Percentiles rank a stretch among this genome's conserved stretches.
These are phyloP conservation scores for Hypoxylon sp. DNA, from an alignment of 2,329 filamentous ascomycete genomes.

Conservation along the genomic window DNA sequence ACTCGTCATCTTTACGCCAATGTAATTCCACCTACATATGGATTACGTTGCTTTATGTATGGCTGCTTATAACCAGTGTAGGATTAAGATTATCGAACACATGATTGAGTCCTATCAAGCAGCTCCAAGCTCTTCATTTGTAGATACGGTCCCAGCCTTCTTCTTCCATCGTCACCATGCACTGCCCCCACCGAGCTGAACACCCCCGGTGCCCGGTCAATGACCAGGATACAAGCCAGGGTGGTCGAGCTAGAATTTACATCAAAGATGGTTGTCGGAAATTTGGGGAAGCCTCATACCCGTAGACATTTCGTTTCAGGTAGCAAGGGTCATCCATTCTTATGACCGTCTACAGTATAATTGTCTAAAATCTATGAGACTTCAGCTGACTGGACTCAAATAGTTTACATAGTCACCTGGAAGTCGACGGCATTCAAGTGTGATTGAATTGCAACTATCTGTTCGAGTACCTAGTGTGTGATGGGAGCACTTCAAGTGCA, in stretches of 20 bases:
- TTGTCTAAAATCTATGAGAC: neutral
- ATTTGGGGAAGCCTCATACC: neutral
- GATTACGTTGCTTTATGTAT: neutral
- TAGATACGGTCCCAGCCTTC: conserved; percentile 1
- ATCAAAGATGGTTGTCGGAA: neutral
- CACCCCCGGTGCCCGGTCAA: conserved; percentile 17
- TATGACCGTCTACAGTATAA: neutral
- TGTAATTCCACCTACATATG: neutral
- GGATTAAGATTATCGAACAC: neutral
- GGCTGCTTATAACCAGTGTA: neutral
- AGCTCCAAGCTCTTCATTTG: neutral
- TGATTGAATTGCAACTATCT: neutral
- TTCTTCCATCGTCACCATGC: conserved; percentile 21
- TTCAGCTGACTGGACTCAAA: neutral
- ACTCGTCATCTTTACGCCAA: neutral
- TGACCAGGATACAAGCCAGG: conserved; percentile 13
- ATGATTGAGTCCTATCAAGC: neutral
- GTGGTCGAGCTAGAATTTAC: neutral
- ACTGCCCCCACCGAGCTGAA: conserved; percentile 39
- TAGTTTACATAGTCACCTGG: neutral
- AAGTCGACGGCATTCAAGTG: neutral
- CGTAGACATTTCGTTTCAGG: neutral
- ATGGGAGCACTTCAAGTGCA: neutral
- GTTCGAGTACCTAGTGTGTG: neutral
- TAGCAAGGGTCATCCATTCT: neutral